Percentiles rank a stretch among this genome's conserved stretches.
Evolutionary conservation across 2,329 filamentous ascomycete species (phyloP).

Genomic region (Pleurostoma richardsiae): DNA sequence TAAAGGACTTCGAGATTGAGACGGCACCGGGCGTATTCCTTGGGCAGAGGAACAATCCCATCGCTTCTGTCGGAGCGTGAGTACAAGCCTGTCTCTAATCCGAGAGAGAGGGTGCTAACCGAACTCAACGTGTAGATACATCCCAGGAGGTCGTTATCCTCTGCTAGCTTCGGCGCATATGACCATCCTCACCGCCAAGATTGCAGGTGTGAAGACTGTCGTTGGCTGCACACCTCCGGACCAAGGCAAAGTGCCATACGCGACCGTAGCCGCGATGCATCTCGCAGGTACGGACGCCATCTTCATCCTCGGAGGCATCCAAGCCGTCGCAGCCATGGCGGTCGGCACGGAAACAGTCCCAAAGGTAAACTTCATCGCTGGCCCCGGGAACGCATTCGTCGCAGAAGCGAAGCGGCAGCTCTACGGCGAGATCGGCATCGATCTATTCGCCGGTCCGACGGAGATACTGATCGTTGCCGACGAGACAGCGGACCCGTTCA

Average conservation of each 20-base stretch:
- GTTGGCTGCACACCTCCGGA: conserved; percentile 48
- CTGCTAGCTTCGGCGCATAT: conserved; percentile 49
- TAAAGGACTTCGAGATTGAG: conserved; percentile 47
- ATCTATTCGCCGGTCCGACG: conserved; percentile 47
- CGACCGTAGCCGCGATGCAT: conserved; percentile 45
- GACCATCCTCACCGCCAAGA: conserved; percentile 50
- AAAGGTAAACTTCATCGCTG: conserved; percentile 47
- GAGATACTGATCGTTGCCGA: conserved; percentile 47
- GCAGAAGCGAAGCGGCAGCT: conserved; percentile 49
- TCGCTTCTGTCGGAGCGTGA: conserved; percentile 37
- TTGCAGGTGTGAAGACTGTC: conserved; percentile 44
- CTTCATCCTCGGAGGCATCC: conserved; percentile 44
- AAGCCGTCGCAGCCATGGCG: conserved; percentile 48
- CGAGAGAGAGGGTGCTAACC: too few relatives aligned
- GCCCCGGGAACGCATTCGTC: conserved; percentile 49
- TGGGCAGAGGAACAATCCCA: conserved; percentile 45
- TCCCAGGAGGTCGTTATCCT: conserved; percentile 47
- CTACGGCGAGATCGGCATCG: conserved; percentile 49
- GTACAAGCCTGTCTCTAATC: too few relatives aligned
- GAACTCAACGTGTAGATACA: conserved; percentile 29
- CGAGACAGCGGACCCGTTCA: conserved; percentile 36
- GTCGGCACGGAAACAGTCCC: conserved; percentile 40
- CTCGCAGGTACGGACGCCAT: conserved; percentile 45
- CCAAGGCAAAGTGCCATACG: conserved; percentile 36
- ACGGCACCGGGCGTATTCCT: conserved; percentile 42